phyloP scores from a whole-genome alignment of 768 basidiomycete species.

The Lentinula sp. region DNA sequence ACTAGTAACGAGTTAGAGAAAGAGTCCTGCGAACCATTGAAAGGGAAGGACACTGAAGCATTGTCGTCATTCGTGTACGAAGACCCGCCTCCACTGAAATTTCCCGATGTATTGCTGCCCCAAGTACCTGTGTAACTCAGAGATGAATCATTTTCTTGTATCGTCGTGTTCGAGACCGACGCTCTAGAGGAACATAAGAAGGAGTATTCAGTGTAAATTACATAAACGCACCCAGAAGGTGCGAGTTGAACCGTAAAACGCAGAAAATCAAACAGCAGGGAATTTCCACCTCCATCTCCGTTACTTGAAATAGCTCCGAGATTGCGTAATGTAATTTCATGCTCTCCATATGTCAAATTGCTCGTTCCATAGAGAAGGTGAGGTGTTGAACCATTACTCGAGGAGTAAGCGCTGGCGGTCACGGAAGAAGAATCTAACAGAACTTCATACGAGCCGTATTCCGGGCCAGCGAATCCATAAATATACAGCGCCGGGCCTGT shows the following conservation, averaged over 20 bases:
- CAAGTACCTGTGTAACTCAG: slow-evolving; percentile 35
- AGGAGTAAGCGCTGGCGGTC: slow-evolving; percentile 25
- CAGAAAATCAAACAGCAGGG: slow-evolving; percentile 37
- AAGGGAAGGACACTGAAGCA: slow-evolving; percentile 32
- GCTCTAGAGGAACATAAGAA: slow-evolving; percentile 23
- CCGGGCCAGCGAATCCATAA: slow-evolving; percentile 35
- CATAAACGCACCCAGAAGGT: slow-evolving; percentile 31
- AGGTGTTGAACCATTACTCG: slow-evolving; percentile 24
- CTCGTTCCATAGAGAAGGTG: slow-evolving; percentile 26
- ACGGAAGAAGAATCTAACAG: slow-evolving; percentile 25
- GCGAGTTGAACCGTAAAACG: slow-evolving; percentile 36
- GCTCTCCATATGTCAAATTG: slow-evolving; percentile 31
- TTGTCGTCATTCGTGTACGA: slow-evolving; percentile 35
- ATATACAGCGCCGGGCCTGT: slow-evolving; percentile 37
- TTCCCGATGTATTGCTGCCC: slow-evolving; percentile 35
- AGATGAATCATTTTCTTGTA: slow-evolving; percentile 32
- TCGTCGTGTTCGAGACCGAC: slow-evolving; percentile 32
- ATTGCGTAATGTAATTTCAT: slow-evolving; percentile 34
- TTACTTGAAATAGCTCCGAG: slow-evolving; percentile 26
- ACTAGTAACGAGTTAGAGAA: not conserved
- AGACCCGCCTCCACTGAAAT: slow-evolving; percentile 39
- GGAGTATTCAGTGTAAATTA: not conserved
- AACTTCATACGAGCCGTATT: slow-evolving; percentile 36
- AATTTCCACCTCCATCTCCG: slow-evolving; percentile 27
- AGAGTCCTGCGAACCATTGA: slow-evolving; percentile 25